Conservation (phyloP, 2,329 filamentous ascomycete species). For the Pseudopithomyces maydicus region DNA sequence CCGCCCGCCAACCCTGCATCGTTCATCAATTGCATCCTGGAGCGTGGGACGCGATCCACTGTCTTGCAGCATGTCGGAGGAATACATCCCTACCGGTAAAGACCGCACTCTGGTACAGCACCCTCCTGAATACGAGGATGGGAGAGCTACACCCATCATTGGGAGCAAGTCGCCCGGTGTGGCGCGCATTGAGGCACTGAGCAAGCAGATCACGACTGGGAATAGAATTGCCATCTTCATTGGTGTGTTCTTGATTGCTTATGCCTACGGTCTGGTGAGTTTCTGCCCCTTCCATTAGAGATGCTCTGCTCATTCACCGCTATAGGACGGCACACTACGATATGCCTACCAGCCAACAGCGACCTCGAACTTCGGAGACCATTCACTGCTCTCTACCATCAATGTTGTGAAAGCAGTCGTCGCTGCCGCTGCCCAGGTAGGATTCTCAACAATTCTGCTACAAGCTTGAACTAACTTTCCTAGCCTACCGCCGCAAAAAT, state of each 20-base stretch:
- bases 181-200: slow-evolving; percentile 62
- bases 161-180: slow-evolving; percentile 58
- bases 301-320: neutral
- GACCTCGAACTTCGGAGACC: slow-evolving; percentile 56
- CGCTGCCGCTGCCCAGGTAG: slow-evolving; percentile 58
- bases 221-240: slow-evolving; percentile 65
- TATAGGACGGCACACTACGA: slow-evolving; percentile 46
- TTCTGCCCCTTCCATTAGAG: neutral
- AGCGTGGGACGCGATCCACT: neutral
- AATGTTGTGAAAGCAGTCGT: slow-evolving; percentile 64
- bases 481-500: slow-evolving; percentile 64
- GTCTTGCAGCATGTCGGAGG: slow-evolving; percentile 11
- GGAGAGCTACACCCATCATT: slow-evolving; percentile 19
- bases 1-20: neutral
- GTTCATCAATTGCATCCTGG: neutral
- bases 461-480: slow-evolving; percentile 11
- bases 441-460: neutral
- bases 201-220: slow-evolving; percentile 55
- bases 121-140: neutral
- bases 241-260: slow-evolving; percentile 66
- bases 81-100: slow-evolving; percentile 14
- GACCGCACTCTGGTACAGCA: neutral
- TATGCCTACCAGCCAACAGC: slow-evolving; percentile 54
- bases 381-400: slow-evolving; percentile 64
- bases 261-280: slow-evolving; percentile 61